Conservation (phyloP, 225 moss, liverwort and hornwort genomes). For the Marchantia paleacea region DNA sequence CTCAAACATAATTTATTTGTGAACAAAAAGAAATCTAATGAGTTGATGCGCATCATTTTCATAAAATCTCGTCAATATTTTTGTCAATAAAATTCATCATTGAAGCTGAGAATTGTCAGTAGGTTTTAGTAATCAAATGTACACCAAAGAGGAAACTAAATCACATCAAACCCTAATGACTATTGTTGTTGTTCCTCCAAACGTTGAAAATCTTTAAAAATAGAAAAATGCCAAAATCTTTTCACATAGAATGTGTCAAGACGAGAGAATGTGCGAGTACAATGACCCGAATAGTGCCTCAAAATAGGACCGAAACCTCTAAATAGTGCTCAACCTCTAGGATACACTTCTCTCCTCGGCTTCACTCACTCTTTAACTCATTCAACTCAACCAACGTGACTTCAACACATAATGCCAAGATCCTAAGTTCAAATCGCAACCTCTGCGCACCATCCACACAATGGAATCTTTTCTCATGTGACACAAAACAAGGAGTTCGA, state of each 20-base stretch:
- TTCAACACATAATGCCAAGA: conserved; percentile 19
- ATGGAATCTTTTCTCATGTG: background rate
- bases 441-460: background rate
- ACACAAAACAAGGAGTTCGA: background rate
- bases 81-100: too few relatives aligned
- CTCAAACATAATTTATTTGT: too few relatives aligned
- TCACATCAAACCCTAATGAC: too few relatives aligned
- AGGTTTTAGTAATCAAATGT: too few relatives aligned
- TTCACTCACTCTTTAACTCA: background rate
- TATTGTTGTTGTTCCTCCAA: too few relatives aligned
- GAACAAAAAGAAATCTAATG: too few relatives aligned
- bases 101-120: too few relatives aligned
- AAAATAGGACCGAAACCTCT: background rate
- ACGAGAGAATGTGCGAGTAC: background rate
- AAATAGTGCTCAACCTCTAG: conserved; percentile 1
- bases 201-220: background rate
- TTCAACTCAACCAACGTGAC: too few relatives aligned
- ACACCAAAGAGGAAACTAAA: too few relatives aligned
- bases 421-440: background rate
- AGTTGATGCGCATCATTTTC: too few relatives aligned
- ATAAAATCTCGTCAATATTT: too few relatives aligned
- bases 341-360: background rate
- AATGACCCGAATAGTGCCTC: background rate
- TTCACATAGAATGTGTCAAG: background rate
- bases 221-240: background rate